phyloP scores from a whole-genome alignment of 169 alveolate species.

The Eimeria brunetti region DNA sequence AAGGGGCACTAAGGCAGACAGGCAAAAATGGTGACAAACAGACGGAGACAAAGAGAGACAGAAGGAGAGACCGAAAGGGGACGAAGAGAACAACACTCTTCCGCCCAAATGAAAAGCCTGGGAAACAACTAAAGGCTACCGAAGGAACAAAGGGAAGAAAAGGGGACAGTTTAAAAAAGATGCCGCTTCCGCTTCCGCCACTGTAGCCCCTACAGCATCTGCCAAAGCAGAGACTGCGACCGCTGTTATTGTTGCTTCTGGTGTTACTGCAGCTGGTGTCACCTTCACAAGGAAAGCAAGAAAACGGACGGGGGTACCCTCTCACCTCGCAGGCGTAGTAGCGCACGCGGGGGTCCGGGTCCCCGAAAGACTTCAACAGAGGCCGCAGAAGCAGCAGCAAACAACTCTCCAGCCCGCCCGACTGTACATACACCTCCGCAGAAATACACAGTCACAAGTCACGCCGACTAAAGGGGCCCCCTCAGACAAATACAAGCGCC shows the following conservation, averaged over 20 bases:
- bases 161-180: not conserved
- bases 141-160: not conserved
- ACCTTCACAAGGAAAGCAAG: not conserved
- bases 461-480: not conserved
- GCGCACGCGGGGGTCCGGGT: constrained; percentile 80
- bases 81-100: not conserved
- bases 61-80: not conserved
- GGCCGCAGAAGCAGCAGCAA: constrained; percentile 73
- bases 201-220: not conserved
- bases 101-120: not conserved
- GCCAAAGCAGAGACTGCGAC: no score
- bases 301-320: not conserved
- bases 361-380: constrained; percentile 69
- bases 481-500: not conserved
- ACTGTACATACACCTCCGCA: constrained; percentile 20
- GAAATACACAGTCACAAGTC: not conserved
- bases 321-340: constrained; percentile 83
- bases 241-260: not conserved
- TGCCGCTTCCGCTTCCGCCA: not conserved
- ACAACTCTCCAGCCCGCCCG: constrained; percentile 55
- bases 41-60: not conserved
- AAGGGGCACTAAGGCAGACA: not conserved
- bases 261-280: not conserved
- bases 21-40: not conserved
- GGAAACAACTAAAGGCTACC: not conserved